Conservation (phyloP, 331 rosid species). For the Pyracantha coccinea region DNA sequence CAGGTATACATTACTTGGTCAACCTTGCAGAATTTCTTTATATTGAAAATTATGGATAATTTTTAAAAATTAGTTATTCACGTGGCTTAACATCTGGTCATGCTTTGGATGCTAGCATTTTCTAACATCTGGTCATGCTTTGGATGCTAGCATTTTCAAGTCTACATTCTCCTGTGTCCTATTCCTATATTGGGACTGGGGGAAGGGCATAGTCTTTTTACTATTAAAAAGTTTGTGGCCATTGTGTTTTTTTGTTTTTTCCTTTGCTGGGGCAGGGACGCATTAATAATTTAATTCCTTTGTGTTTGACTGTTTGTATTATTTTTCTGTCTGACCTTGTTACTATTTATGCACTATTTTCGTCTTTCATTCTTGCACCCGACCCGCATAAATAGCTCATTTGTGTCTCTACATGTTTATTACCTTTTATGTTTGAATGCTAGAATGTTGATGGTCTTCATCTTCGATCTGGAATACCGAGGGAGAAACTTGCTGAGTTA, state of each 20-base stretch:
- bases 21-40: neutral
- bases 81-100: neutral
- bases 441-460: constrained; percentile 99
- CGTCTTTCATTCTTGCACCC: neutral
- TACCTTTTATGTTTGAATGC: constrained; percentile 18
- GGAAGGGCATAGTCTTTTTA: neutral
- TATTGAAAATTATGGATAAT: neutral
- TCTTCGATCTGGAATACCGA: constrained; percentile 94
- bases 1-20: constrained; percentile 43
- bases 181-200: neutral
- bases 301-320: neutral
- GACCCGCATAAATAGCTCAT: neutral
- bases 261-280: neutral
- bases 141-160: neutral
- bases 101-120: neutral
- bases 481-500: constrained; percentile 91
- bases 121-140: neutral
- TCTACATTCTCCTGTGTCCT: neutral
- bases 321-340: neutral
- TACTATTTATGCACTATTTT: neutral
- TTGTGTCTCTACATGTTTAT: constrained; percentile 4
- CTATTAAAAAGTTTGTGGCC: neutral
- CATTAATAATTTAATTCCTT: neutral
- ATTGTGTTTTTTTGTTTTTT: constrained; percentile 1
- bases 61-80: neutral